Evolutionary conservation across 345 rosid species (phyloP).

Genomic region (Raphanus sativus): DNA sequence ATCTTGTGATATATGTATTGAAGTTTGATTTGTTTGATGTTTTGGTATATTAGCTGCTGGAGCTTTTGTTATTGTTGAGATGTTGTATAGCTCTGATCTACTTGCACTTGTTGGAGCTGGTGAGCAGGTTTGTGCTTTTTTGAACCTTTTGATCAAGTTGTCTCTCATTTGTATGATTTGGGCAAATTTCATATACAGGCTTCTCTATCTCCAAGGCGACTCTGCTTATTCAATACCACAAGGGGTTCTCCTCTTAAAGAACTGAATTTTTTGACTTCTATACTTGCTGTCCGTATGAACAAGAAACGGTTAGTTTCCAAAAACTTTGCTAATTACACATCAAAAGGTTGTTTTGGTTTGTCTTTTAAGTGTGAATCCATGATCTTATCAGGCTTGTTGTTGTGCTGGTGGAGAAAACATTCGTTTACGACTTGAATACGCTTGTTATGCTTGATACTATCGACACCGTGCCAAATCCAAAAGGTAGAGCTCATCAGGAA

Average conservation of each 20-base stretch:
- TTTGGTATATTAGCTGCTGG: slow-evolving; percentile 54
- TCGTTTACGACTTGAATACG: slow-evolving; percentile 67
- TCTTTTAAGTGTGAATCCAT: slow-evolving; percentile 14
- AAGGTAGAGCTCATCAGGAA: slow-evolving; percentile 46
- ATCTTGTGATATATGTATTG: slow-evolving; percentile 8
- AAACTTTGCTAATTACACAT: neutral
- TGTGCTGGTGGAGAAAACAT: slow-evolving; percentile 80
- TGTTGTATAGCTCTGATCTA: slow-evolving; percentile 86
- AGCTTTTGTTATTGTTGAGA: slow-evolving; percentile 75
- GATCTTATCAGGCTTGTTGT: slow-evolving; percentile 69
- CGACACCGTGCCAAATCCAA: slow-evolving; percentile 73
- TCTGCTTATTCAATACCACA: slow-evolving; percentile 74
- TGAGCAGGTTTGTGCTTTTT: slow-evolving; percentile 63
- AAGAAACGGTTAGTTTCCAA: slow-evolving; percentile 52
- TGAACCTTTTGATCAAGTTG: too few relatives aligned
- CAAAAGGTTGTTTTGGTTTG: neutral
- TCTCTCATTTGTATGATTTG: slow-evolving; percentile 8
- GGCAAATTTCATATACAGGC: slow-evolving; percentile 48
- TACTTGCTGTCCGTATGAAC: slow-evolving; percentile 83
- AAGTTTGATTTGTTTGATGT: slow-evolving; percentile 24
- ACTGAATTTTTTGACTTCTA: slow-evolving; percentile 71
- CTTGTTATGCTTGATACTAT: slow-evolving; percentile 72
- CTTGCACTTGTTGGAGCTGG: slow-evolving; percentile 97
- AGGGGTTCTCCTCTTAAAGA: slow-evolving; percentile 67
- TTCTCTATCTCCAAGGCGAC: slow-evolving; percentile 76